These are phyloP conservation scores for Astrothelium macrocarpum DNA, from an alignment of 495 filamentous ascomycete genomes.

Conservation along the genomic window DNA sequence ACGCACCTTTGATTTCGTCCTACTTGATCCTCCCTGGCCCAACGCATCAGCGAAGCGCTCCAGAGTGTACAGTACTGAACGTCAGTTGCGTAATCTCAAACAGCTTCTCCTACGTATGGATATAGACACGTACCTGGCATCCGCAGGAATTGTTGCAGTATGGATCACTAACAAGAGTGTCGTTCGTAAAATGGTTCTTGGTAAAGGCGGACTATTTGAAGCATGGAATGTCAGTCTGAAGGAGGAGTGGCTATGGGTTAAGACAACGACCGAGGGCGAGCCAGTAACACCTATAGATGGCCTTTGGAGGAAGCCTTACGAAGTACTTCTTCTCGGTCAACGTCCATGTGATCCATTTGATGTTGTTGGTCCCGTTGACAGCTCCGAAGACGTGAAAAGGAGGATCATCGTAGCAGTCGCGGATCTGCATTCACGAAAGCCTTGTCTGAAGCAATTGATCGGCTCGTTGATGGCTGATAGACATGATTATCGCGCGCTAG, in stretches of 20 bases:
- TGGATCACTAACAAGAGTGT: constrained; percentile 82
- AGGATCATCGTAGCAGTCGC: constrained; percentile 70
- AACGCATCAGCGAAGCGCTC: constrained; percentile 76
- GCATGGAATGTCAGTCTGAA: constrained; percentile 53
- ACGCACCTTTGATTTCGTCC: constrained; percentile 60
- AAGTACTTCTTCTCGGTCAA: constrained; percentile 62
- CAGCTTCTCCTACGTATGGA: constrained; percentile 44
- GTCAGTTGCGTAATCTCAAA: constrained; percentile 27
- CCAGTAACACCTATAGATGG: constrained; percentile 60
- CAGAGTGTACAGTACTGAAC: constrained; percentile 47
- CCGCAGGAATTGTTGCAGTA: constrained; percentile 54
- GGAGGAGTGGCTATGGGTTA: constrained; percentile 92
- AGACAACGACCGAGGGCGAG: constrained; percentile 61
- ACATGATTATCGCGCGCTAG: constrained; percentile 52
- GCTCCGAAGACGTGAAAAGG: constrained; percentile 26
- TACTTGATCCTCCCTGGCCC: constrained; percentile 91
- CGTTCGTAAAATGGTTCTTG: constrained; percentile 49
- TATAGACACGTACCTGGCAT: constrained; percentile 45
- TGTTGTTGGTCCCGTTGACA: neutral
- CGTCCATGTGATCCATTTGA: neutral
- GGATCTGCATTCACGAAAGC: constrained; percentile 88
- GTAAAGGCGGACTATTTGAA: constrained; percentile 44
- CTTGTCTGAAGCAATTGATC: constrained; percentile 52
- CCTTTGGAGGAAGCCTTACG: constrained; percentile 75
- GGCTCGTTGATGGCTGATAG: constrained; percentile 39